phyloP scores from a whole-genome alignment of 2,329 filamentous ascomycete genomes.

The Fusarium irregulare region DNA sequence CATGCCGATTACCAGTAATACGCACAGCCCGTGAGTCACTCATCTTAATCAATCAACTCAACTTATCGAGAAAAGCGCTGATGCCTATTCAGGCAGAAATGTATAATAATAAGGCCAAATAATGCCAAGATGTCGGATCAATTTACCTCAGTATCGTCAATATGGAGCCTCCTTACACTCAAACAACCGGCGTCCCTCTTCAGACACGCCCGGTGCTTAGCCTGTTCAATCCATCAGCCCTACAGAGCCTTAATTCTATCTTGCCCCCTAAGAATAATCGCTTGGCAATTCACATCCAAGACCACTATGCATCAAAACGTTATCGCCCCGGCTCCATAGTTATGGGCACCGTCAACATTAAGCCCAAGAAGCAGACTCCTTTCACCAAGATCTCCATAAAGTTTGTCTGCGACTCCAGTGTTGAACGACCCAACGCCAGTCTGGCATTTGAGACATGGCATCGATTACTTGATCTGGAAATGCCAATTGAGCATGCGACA shows the following conservation, averaged over 20 bases:
- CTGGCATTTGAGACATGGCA: slow-evolving; percentile 22
- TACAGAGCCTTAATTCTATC: slow-evolving; percentile 13
- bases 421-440: slow-evolving; percentile 11
- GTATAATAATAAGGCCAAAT: slow-evolving; percentile 3
- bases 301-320: slow-evolving; percentile 25
- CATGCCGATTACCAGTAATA: slow-evolving; percentile 6
- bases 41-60: neutral
- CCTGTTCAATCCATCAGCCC: slow-evolving; percentile 10
- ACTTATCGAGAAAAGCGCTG: neutral
- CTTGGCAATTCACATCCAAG: slow-evolving; percentile 2
- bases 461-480: slow-evolving; percentile 18
- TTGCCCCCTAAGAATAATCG: neutral
- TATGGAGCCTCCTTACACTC: slow-evolving; percentile 22
- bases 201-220: slow-evolving; percentile 23
- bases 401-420: slow-evolving; percentile 20
- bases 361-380: slow-evolving; percentile 10
- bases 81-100: neutral
- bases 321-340: slow-evolving; percentile 14
- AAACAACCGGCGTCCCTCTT: slow-evolving; percentile 16
- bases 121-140: neutral
- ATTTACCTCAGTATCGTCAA: neutral
- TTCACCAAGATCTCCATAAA: slow-evolving; percentile 17
- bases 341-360: slow-evolving; percentile 13
- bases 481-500: slow-evolving; percentile 7
- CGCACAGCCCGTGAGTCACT: slow-evolving; percentile 10